A percentile compares a stretch with the other conserved stretches of the same genome.
phyloP scores from a whole-genome alignment of 176 grass and related monocot genomes.

The Thalia dealbata region DNA sequence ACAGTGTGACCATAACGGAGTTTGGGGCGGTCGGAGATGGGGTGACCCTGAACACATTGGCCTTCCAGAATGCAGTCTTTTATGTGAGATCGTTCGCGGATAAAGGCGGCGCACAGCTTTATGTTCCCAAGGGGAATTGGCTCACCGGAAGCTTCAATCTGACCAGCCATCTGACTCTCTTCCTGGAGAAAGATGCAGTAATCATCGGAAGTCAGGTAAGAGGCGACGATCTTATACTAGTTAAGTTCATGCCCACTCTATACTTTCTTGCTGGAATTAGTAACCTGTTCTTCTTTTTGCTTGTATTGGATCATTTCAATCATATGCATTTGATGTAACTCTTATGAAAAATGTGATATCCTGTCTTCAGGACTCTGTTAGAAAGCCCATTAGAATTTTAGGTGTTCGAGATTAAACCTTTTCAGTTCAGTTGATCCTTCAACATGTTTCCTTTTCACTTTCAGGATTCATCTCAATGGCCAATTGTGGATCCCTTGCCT shows the following conservation, averaged over 20 bases:
- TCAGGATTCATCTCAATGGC: conserved; percentile 82
- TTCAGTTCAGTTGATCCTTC: conserved; percentile 3
- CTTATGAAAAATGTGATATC: too few relatives aligned
- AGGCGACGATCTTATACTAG: background rate
- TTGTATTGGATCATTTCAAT: background rate
- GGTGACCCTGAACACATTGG: conserved; percentile 55
- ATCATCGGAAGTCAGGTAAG: conserved; percentile 60
- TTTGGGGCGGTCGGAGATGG: conserved; percentile 90
- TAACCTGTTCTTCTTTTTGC: background rate
- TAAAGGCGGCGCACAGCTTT: conserved; percentile 87
- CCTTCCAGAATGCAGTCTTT: conserved; percentile 94
- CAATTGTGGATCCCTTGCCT: conserved; percentile 64
- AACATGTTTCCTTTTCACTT: background rate
- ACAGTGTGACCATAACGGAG: conserved; percentile 90
- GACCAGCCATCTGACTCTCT: conserved; percentile 79
- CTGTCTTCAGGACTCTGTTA: too few relatives aligned
- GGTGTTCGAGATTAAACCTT: background rate
- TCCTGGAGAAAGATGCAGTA: conserved; percentile 60
- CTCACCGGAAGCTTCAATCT: conserved; percentile 96
- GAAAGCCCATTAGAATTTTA: too few relatives aligned
- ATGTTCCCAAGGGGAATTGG: conserved; percentile 79
- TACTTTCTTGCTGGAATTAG: background rate
- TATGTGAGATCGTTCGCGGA: conserved; percentile 75
- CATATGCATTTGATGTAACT: background rate
- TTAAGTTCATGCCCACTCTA: background rate